Conservation (phyloP, 2,329 filamentous ascomycete species). For the Fusarium proliferatum region DNA sequence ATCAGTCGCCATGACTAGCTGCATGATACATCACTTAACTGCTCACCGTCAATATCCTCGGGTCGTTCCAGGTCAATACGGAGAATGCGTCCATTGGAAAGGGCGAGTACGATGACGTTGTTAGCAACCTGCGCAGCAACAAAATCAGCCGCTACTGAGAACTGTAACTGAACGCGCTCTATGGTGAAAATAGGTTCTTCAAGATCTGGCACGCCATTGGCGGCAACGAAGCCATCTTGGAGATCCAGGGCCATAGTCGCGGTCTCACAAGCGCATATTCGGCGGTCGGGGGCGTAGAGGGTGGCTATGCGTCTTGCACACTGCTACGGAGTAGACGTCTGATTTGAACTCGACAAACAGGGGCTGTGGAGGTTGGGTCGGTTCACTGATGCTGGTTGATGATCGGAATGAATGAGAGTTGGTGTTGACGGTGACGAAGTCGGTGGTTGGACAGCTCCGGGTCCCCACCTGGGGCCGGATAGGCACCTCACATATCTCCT, state of each 20-base stretch:
- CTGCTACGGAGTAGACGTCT: neutral
- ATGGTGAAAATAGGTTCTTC: slow-evolving; percentile 92
- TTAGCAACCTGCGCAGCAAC: slow-evolving; percentile 97
- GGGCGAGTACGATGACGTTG: slow-evolving; percentile 91
- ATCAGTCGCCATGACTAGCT: slow-evolving; percentile 19
- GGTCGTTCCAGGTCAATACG: slow-evolving; percentile 94
- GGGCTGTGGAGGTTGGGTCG: slow-evolving; percentile 1
- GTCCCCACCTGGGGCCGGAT: slow-evolving; percentile 23
- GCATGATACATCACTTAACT: neutral
- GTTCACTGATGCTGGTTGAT: slow-evolving; percentile 24
- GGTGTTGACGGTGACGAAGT: slow-evolving; percentile 22
- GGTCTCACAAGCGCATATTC: slow-evolving; percentile 41
- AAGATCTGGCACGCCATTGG: slow-evolving; percentile 66
- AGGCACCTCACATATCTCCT: neutral
- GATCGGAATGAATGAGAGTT: slow-evolving; percentile 1
- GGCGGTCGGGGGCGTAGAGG: neutral
- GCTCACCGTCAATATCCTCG: slow-evolving; percentile 89
- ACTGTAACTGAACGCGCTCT: slow-evolving; percentile 91
- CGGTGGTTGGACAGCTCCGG: slow-evolving; percentile 29
- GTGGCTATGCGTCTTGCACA: slow-evolving; percentile 3
- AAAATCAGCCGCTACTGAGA: slow-evolving; percentile 94
- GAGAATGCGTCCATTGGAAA: slow-evolving; percentile 91
- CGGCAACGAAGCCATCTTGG: slow-evolving; percentile 75
- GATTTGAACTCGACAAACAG: neutral
- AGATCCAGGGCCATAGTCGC: slow-evolving; percentile 52